Conservation (phyloP, 257 asterid genomes). For the Scutellaria barbata region DNA sequence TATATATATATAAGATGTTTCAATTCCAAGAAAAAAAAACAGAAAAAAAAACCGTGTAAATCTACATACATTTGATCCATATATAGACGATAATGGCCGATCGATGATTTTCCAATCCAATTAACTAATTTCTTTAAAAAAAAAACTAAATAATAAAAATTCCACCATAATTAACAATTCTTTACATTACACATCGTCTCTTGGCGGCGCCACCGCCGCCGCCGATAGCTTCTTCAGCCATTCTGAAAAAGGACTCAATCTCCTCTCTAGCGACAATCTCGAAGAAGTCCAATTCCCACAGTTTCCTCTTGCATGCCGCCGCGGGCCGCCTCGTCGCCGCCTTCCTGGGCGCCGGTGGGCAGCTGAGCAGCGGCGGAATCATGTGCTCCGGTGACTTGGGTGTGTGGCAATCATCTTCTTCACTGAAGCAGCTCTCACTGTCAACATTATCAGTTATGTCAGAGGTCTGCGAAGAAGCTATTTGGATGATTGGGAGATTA, state of each 20-base stretch:
- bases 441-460: slow-evolving; percentile 1
- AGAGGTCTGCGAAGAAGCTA: slow-evolving; percentile 6
- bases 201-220: slow-evolving; percentile 34
- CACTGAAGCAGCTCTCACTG: not conserved
- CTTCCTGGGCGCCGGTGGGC: slow-evolving; percentile 73
- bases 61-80: slow-evolving; percentile 33
- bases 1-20: not conserved
- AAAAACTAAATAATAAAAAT: slow-evolving; percentile 10
- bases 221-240: slow-evolving; percentile 30
- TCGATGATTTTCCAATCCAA: slow-evolving; percentile 16
- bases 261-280: slow-evolving; percentile 48
- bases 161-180: slow-evolving; percentile 1
- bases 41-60: slow-evolving; percentile 22
- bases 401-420: slow-evolving; percentile 43
- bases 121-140: slow-evolving; percentile 5
- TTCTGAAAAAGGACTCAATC: slow-evolving; percentile 51
- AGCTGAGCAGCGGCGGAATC: slow-evolving; percentile 50
- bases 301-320: slow-evolving; percentile 55
- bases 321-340: slow-evolving; percentile 38
- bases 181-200: slow-evolving; percentile 50
- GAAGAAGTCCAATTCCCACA: slow-evolving; percentile 45
- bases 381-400: slow-evolving; percentile 52
- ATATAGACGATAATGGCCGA: slow-evolving; percentile 32
- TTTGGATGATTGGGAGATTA: slow-evolving; percentile 42
- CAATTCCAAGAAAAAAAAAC: not conserved